These are phyloP conservation scores for Phytophthora constricta DNA, from an alignment of 352 stramenopile species.

Conservation along the genomic window DNA sequence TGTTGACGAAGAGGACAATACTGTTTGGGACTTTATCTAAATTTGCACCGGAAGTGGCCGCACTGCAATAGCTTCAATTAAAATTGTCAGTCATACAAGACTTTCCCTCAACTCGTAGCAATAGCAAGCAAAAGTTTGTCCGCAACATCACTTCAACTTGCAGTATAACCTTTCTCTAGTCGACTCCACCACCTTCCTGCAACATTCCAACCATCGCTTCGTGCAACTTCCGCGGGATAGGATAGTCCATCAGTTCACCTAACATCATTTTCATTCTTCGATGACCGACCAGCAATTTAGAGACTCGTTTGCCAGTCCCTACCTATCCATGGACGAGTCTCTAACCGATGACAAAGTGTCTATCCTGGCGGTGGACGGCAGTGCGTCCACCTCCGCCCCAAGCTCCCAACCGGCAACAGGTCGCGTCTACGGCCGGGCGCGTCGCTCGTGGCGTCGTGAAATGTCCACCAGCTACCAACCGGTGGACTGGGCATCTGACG, in stretches of 20 bases:
- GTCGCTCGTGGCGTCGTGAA: constrained; percentile 19
- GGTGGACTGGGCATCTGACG: constrained; percentile 33
- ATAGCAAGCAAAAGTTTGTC: no score
- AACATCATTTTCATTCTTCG: constrained; percentile 10
- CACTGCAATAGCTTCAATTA: no score
- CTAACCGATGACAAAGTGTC: constrained; percentile 17
- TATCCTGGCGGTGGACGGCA: constrained; percentile 18
- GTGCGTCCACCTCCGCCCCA: background rate
- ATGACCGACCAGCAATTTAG: constrained; percentile 6
- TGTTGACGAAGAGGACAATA: no score
- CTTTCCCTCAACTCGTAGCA: no score
- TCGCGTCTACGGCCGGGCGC: background rate
- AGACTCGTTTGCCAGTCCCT: constrained; percentile 8
- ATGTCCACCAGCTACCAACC: constrained; percentile 37
- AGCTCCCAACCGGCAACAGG: background rate
- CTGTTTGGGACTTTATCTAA: no score
- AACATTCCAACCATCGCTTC: no score
- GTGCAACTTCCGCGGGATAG: no score
- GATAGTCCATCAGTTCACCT: background rate
- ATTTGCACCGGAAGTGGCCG: no score
- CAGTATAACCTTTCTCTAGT: no score
- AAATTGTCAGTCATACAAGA: no score
- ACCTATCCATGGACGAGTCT: constrained; percentile 5
- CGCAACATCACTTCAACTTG: no score
- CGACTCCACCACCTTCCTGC: no score